A percentile compares a stretch with the other conserved stretches of the same genome.
Conservation (phyloP, 169 alveolate genomes). For the Babesia bovis region DNA sequence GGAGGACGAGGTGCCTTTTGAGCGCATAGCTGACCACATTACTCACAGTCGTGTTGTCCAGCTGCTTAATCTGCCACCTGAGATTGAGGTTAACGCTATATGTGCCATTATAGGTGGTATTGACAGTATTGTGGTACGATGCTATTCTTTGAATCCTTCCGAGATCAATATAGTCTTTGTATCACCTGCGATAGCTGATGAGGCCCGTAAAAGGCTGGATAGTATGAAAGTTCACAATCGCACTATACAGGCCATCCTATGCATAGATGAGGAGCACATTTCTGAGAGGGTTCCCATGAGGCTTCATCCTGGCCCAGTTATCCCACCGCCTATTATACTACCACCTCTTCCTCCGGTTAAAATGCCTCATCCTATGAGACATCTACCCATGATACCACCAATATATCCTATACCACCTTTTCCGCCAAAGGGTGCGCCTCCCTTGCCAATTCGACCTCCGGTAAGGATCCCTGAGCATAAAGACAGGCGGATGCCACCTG, state of each 20-base stretch:
- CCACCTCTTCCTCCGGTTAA: background rate
- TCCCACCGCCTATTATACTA: background rate
- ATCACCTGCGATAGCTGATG: slow-evolving; percentile 33
- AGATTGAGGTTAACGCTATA: slow-evolving; percentile 34
- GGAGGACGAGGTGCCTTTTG: slow-evolving; percentile 70
- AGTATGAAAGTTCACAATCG: slow-evolving; percentile 43
- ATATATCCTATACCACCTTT: slow-evolving; percentile 14
- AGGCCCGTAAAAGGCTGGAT: slow-evolving; percentile 52
- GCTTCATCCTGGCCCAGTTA: background rate
- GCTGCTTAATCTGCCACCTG: slow-evolving; percentile 65
- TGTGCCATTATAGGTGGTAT: background rate
- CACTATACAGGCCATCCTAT: slow-evolving; percentile 46
- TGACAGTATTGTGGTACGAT: slow-evolving; percentile 16
- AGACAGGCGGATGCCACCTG: background rate
- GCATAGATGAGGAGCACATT: slow-evolving; percentile 10
- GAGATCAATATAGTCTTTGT: slow-evolving; percentile 49
- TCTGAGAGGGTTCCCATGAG: background rate
- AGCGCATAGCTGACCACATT: slow-evolving; percentile 23
- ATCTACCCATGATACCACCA: slow-evolving; percentile 3
- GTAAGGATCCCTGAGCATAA: background rate
- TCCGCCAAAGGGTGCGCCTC: slow-evolving; percentile 11
- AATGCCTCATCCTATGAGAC: background rate
- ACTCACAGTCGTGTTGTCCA: slow-evolving; percentile 19
- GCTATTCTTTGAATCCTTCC: slow-evolving; percentile 1
- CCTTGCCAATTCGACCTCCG: slow-evolving; percentile 13